Evolutionary conservation across 306 rosid genomes (phyloP).

Genomic region (Ammopiptanthus mongolicus): DNA sequence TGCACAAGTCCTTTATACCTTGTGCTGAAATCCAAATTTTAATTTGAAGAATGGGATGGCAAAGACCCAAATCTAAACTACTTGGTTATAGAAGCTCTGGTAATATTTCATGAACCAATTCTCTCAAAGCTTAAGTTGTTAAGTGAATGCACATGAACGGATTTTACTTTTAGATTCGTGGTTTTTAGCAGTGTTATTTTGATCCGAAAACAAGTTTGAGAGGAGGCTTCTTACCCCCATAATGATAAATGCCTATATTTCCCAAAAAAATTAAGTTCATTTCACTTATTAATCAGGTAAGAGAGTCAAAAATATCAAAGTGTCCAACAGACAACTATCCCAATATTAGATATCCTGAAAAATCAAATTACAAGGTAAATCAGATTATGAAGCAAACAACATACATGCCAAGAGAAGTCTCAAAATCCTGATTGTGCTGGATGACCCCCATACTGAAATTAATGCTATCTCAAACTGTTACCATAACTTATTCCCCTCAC

Average conservation of each 20-base stretch:
- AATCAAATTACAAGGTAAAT: slow-evolving; percentile 23
- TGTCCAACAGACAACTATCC: background rate
- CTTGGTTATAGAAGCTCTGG: too few species aligned
- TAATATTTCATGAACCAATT: too few species aligned
- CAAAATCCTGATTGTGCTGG: slow-evolving; percentile 12
- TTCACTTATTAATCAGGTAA: background rate
- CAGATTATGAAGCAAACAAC: slow-evolving; percentile 21
- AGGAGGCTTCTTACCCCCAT: background rate
- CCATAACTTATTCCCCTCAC: slow-evolving; percentile 18
- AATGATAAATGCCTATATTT: background rate
- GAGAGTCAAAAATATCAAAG: background rate
- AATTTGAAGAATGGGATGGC: too few species aligned
- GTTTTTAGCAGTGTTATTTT: background rate
- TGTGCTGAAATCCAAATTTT: too few species aligned
- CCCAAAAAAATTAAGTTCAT: background rate
- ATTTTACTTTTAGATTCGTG: too few species aligned
- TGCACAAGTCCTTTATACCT: too few species aligned
- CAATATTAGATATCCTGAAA: slow-evolving; percentile 12
- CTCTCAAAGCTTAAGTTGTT: too few species aligned
- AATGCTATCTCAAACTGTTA: slow-evolving; percentile 24
- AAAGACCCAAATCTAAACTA: too few species aligned
- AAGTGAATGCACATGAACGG: too few species aligned
- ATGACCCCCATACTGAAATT: slow-evolving; percentile 13
- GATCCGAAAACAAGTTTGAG: background rate
- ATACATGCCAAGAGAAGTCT: slow-evolving; percentile 15